Evolutionary conservation across 2,329 filamentous ascomycete species (phyloP), one percentile per base, ranked within the genome.

Genomic region (Fusarium paranaense): DNA sequence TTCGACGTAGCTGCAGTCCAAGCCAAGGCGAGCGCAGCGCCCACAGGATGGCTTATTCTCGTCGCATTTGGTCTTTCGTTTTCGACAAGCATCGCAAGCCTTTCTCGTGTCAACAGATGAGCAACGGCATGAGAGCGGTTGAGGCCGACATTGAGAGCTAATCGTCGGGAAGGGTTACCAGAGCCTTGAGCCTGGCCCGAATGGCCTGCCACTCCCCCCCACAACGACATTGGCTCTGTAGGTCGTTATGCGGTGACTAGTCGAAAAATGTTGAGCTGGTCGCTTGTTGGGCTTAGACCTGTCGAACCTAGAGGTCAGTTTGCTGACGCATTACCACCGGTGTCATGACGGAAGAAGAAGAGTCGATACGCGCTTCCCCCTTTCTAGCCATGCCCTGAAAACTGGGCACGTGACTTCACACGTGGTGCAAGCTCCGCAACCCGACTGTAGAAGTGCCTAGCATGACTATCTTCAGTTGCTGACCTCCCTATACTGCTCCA

Each of bases 11-110:
- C 64, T 62, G n/a, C 73, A 75, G 6, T 57, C 35, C 6, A 72
- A 22, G 1, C 50, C 50, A 3, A 72, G 65, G 1, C 71, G 66
- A 2, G 37, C 6, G 38, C 72, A 73, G 33, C 69, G 69, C 16
- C 64, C 63, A 40, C 73, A 74, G 6, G 56, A 18, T 3, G 72
- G 72, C 37, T 71, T 75, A 5, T 13, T 42, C 33, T 74, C 67
- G 16, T 75, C 67, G 25, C 67, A 74, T 74, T 69, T 73, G 0
- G 72, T 74, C 22, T 75, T 74, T 18, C 71, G 40, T 13, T 70
- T 66, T 6, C 69, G 64, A 40, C 71, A 75, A 40, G 67, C 62
- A 35, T 70, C 71, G 22, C 72, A 75, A 32, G 69, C 71, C 73
- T 72, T 9, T 14, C 33, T 57, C 13, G 5, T 35, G 32, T 57